Evolutionary conservation across 306 rosid species (phyloP).

Genomic region (Casuarina equisetifolia): DNA sequence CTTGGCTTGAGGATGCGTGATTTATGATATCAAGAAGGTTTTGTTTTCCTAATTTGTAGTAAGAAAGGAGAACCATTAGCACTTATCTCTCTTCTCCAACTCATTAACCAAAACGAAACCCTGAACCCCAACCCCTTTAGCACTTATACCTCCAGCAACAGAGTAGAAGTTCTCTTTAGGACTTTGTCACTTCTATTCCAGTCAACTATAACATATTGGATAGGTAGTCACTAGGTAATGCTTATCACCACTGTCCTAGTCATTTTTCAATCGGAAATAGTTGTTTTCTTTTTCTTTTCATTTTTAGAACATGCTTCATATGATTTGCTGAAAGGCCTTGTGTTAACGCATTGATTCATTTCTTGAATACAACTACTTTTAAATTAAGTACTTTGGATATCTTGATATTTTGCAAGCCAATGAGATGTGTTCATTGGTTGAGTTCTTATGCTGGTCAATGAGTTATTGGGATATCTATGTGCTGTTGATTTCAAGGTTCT

Average conservation of each 20-base stretch:
- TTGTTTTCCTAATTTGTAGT: background rate
- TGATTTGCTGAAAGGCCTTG: background rate
- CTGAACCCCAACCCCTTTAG: background rate
- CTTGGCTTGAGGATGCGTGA: background rate
- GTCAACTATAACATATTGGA: background rate
- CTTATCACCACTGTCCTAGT: background rate
- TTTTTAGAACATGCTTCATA: background rate
- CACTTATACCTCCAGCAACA: background rate
- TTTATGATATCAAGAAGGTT: background rate
- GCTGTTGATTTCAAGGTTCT: conserved; percentile 14
- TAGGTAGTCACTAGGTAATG: background rate
- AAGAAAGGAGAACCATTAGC: too few relatives aligned
- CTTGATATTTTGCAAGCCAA: background rate
- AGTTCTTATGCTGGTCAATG: background rate
- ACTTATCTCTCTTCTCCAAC: too few relatives aligned
- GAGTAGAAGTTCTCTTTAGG: background rate
- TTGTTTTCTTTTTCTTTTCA: background rate
- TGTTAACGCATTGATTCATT: background rate
- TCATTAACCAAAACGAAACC: too few relatives aligned
- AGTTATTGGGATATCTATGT: background rate
- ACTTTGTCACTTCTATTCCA: background rate
- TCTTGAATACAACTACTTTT: background rate
- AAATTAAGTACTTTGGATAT: background rate
- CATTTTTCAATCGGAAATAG: background rate
- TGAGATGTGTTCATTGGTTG: background rate